Base-by-base conservation (phyloP, 306 rosid genomes). In the Argentina anserina region DNA sequence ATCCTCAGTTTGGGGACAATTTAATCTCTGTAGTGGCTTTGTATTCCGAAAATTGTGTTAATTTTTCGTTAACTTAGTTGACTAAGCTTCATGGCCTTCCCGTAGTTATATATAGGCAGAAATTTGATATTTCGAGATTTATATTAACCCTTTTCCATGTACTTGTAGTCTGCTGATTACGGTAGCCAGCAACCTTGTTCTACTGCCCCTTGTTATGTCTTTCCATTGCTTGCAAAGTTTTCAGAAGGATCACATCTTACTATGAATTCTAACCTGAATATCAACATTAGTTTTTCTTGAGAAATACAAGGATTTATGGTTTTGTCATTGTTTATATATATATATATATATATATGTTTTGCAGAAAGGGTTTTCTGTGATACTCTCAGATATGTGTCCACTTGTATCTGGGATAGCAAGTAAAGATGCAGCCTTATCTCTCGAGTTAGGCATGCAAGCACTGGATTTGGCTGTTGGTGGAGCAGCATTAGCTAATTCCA, bases 321-420 rank as follows among this genome's bases (percentile, higher is more conserved):
- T 65, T 47, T 55, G 8, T 9, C 21, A 7, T 56, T 79, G 63
- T 77, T 29, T 26, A n/a, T n/a, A n/a, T n/a, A n/a, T n/a, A n/a
- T n/a, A n/a, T n/a, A n/a, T n/a, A n/a, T n/a, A n/a, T n/a, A n/a
- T n/a, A n/a, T n/a, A n/a, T n/a, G n/a, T 33, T 79, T 46, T 85
- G 83, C 81, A 85, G 70, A 90, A 78, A 28, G 94, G 96, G 29
- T 94, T 83, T 69, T 84, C 93, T 67, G 99, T 88, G 43, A 82
- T 94, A 71, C 96, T 91, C 17, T 94, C 96, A 0, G 99, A 88
- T 49, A 91, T 94, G 99, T 91, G 99, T 77, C 99, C 97, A 18
- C 69, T 42, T 2, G 91, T 94, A 43, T 89, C 99, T 65, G 99
- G 99, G 67, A 91, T 94, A 82, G 83, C 90, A 64, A 82, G 90